Percentiles rank a stretch among this genome's conserved stretches.
These are phyloP conservation scores for Plasmodium coatneyi DNA, from an alignment of 169 alveolate species.

Conservation along the genomic window DNA sequence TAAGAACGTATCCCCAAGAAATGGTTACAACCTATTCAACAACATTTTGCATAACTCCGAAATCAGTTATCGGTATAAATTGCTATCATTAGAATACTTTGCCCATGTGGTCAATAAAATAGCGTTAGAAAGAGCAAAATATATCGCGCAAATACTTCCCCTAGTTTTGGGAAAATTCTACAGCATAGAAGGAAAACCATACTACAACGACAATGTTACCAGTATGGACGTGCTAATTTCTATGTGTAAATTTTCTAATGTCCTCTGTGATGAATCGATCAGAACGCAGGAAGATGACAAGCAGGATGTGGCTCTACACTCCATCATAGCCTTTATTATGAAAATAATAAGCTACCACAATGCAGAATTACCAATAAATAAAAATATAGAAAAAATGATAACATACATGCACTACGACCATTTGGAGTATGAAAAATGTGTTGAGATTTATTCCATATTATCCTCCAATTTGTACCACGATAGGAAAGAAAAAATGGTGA, in stretches of 20 bases:
- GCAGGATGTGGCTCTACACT: conserved; percentile 75
- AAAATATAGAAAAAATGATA: conserved; percentile 42
- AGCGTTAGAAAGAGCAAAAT: conserved; percentile 61
- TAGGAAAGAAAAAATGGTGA: conserved; percentile 19
- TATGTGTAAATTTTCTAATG: conserved; percentile 60
- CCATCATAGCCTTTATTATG: conserved; percentile 74
- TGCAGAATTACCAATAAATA: conserved; percentile 39
- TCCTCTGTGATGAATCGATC: conserved; percentile 72
- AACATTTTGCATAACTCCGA: conserved; percentile 54
- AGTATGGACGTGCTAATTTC: conserved; percentile 39
- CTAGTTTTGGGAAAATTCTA: conserved; percentile 53
- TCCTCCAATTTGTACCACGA: not conserved
- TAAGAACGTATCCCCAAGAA: conserved; percentile 51
- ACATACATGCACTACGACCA: conserved; percentile 33
- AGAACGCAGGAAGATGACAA: conserved; percentile 67
- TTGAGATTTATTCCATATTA: conserved; percentile 6
- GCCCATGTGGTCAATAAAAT: conserved; percentile 69
- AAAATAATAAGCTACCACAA: conserved; percentile 46
- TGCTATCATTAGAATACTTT: conserved; percentile 62
- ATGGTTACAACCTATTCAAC: conserved; percentile 56
- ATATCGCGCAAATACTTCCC: conserved; percentile 71
- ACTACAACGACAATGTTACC: conserved; percentile 61
- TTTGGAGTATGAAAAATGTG: conserved; percentile 37
- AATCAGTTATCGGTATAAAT: conserved; percentile 62
- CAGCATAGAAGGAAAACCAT: conserved; percentile 70